These are phyloP conservation scores for Diaporthe sp. DNA, from an alignment of 2,329 filamentous ascomycete genomes.

Conservation along the genomic window DNA sequence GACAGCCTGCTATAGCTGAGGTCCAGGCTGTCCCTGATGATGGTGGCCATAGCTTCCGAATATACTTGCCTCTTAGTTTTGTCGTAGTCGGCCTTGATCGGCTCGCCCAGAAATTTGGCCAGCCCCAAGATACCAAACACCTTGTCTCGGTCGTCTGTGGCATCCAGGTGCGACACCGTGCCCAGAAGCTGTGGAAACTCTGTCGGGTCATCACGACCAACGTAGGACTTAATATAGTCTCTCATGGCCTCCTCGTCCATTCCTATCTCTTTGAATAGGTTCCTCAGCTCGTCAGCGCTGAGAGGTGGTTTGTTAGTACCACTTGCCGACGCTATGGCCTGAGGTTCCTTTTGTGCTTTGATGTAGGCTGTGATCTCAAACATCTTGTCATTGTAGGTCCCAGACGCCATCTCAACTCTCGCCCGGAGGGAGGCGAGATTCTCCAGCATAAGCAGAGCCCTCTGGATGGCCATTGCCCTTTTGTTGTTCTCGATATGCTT, in stretches of 20 bases:
- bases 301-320: background rate
- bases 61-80: constrained; percentile 1
- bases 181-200: background rate
- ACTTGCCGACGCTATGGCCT: background rate
- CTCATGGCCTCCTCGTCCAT: background rate
- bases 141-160: constrained; percentile 8
- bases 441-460: background rate
- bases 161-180: background rate
- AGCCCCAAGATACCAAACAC: constrained; percentile 20
- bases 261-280: background rate
- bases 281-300: background rate
- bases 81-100: constrained; percentile 17
- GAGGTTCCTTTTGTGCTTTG: background rate
- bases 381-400: background rate
- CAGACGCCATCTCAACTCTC: background rate
- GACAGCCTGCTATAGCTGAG: background rate
- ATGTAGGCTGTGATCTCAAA: background rate
- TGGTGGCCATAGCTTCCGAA: constrained; percentile 20
- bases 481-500: background rate
- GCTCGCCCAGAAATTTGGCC: background rate
- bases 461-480: background rate
- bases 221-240: background rate
- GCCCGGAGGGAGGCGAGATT: background rate
- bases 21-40: constrained; percentile 3
- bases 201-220: background rate